phyloP scores from a whole-genome alignment of 805 yeast genomes.

The Yarrowia yakushimensis region DNA sequence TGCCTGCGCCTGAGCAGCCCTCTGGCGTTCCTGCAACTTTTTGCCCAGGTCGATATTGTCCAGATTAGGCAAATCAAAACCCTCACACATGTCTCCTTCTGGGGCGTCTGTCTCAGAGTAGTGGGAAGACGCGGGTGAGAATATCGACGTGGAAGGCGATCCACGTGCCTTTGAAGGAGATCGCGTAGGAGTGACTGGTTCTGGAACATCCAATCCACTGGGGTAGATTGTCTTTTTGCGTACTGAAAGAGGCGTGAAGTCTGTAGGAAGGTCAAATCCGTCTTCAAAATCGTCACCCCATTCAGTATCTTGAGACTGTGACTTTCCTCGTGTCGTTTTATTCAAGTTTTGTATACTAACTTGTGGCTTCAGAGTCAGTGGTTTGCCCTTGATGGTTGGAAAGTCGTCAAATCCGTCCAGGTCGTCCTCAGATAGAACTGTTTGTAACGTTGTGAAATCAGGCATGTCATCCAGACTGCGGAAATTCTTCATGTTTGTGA shows the following conservation, averaged over 20 bases:
- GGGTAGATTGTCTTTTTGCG: slow-evolving; percentile 12
- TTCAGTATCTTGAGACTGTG: neutral
- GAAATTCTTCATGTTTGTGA: slow-evolving; percentile 2
- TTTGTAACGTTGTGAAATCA: slow-evolving; percentile 1
- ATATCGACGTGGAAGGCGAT: slow-evolving; percentile 9
- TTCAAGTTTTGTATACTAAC: neutral
- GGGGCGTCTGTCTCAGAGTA: slow-evolving; percentile 18
- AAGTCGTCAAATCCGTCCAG: neutral
- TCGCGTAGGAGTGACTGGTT: neutral
- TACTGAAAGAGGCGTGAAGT: slow-evolving; percentile 8
- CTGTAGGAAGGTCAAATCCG: slow-evolving; percentile 11
- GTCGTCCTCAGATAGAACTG: slow-evolving; percentile 12
- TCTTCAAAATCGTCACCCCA: slow-evolving; percentile 17
- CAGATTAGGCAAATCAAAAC: slow-evolving; percentile 7
- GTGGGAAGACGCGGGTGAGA: slow-evolving; percentile 4
- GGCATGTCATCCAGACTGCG: slow-evolving; percentile 3
- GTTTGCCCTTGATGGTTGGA: slow-evolving; percentile 7
- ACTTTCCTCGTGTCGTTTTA: neutral
- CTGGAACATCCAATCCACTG: neutral
- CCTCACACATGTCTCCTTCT: slow-evolving; percentile 19
- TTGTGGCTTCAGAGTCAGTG: neutral
- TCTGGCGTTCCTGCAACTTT: neutral
- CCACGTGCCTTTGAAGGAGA: neutral
- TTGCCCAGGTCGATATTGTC: neutral
- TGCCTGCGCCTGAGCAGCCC: neutral